Base-by-base conservation (phyloP, 495 filamentous ascomycete species). In the Achaetomiella virescens region DNA sequence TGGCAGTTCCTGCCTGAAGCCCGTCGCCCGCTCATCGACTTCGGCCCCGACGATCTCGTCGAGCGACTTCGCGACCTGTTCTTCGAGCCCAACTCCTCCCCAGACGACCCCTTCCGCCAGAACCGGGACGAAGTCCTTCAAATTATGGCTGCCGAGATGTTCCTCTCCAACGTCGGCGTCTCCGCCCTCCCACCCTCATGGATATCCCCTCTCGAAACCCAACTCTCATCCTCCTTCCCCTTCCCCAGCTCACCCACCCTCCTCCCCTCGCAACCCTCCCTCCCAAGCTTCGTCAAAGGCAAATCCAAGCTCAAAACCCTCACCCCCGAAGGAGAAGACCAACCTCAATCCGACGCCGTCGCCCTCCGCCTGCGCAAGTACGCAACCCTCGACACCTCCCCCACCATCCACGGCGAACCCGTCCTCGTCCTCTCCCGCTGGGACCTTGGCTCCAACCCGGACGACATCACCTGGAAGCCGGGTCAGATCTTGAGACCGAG, bases 311-410 rank as follows among this genome's bases (percentile, higher is more conserved):
- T 15, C 15, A 45, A 27, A 18, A 24, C 46, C 18, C 14, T n/a
- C 15, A 43, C 29, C 22, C 45, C 21, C 9, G 37, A 17, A 4
- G 35, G 21, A 17, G 21, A 38, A 14, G 25, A 27, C 36, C 31
- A 37, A 12, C 15, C n/a, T n/a, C n/a, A 42, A 41, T 57, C 53
- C 24, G 63, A 58, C 51, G 15, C 53, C 8, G 51, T 58, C 7
- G 48, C 35, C 21, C 43, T 64, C 29, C 61, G 58, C 15, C 51
- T 66, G 20, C 61, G 67, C 9, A 57, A 63, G 45, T 68, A 66
- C 54, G 57, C 55, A 6, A 18, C 54, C 12, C 59, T 67, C 45
- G 31, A 37, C 50, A 20, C 57, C 21, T 27, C 48, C 21, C 11
- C 31, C 18, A 12, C 40, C 18, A 31, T n/a, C n/a, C 2, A 50